Evolutionary conservation across 768 basidiomycete genomes (phyloP).

Genomic region (Daedalea quercina): DNA sequence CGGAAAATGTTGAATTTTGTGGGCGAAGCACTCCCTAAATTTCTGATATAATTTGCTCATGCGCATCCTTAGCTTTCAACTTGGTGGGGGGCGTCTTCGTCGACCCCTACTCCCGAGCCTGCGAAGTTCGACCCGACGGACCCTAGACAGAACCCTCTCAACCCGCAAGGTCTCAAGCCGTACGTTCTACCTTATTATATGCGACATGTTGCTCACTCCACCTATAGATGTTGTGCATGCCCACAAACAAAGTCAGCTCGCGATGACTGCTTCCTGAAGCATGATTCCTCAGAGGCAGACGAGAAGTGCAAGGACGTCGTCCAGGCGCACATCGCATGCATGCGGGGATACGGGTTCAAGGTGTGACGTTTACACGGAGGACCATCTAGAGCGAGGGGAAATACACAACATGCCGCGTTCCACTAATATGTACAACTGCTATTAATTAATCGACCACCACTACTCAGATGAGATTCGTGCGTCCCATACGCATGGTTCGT

Average conservation of each 20-base stretch:
- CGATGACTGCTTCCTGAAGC: slow-evolving; percentile 89
- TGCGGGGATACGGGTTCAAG: slow-evolving; percentile 88
- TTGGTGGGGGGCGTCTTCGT: slow-evolving; percentile 18
- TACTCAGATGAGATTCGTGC: no score
- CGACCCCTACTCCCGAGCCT: slow-evolving; percentile 13
- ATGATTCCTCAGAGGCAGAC: slow-evolving; percentile 54
- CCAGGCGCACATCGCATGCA: slow-evolving; percentile 80
- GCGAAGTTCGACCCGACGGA: slow-evolving; percentile 58
- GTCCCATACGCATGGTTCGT: no score
- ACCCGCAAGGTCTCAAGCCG: slow-evolving; percentile 95
- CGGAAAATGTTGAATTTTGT: neutral
- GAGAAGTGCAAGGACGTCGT: slow-evolving; percentile 81
- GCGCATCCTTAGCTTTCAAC: slow-evolving; percentile 16
- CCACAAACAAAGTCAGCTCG: slow-evolving; percentile 88
- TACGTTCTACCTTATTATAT: slow-evolving; percentile 33
- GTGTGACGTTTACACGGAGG: slow-evolving; percentile 29
- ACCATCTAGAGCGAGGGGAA: neutral
- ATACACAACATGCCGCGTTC: no score
- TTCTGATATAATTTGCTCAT: neutral
- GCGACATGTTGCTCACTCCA: neutral
- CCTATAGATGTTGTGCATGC: slow-evolving; percentile 86
- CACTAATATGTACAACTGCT: no score
- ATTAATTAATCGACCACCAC: no score
- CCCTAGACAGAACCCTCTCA: slow-evolving; percentile 80
- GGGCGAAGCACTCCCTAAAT: neutral